Percentiles rank a stretch among this genome's conserved stretches.
These are phyloP conservation scores for Lathyrus oleraceus DNA, from an alignment of 306 rosid species.

Conservation along the genomic window DNA sequence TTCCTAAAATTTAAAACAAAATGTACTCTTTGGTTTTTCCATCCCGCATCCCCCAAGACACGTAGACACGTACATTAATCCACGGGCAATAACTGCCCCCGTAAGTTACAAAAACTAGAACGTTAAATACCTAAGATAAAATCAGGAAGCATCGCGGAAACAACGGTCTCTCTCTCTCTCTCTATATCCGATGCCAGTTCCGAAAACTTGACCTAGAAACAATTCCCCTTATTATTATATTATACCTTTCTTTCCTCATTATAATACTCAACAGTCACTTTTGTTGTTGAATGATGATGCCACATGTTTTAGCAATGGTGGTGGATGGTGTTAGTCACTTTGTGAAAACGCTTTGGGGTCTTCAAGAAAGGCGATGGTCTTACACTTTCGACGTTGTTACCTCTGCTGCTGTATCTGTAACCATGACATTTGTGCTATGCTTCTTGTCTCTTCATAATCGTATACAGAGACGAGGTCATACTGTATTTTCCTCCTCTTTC, in stretches of 20 bases:
- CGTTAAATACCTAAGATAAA: background rate
- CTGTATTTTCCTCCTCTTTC: conserved; percentile 33
- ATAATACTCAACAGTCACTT: background rate
- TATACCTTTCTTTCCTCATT: background rate
- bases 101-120: too few species aligned
- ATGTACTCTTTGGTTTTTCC: too few species aligned
- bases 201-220: background rate
- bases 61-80: too few species aligned
- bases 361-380: conserved; percentile 64
- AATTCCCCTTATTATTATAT: background rate
- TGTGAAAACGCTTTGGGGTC: conserved; percentile 57
- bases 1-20: too few species aligned
- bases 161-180: conserved; percentile 41
- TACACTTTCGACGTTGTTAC: conserved; percentile 46
- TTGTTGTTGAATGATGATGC: conserved; percentile 33
- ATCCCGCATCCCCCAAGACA: too few species aligned
- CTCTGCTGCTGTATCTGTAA: conserved; percentile 46
- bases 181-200: conserved; percentile 21
- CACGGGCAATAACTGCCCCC: too few species aligned
- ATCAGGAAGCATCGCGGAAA: conserved; percentile 50
- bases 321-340: conserved; percentile 44
- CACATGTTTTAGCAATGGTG: conserved; percentile 44
- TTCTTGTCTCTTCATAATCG: conserved; percentile 37
- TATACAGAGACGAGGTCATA: conserved; percentile 16
- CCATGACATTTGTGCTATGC: conserved; percentile 48